These are phyloP conservation scores for Pseudozyma sp. DNA, from an alignment of 1,284 basidiomycete genomes.

Conservation along the genomic window DNA sequence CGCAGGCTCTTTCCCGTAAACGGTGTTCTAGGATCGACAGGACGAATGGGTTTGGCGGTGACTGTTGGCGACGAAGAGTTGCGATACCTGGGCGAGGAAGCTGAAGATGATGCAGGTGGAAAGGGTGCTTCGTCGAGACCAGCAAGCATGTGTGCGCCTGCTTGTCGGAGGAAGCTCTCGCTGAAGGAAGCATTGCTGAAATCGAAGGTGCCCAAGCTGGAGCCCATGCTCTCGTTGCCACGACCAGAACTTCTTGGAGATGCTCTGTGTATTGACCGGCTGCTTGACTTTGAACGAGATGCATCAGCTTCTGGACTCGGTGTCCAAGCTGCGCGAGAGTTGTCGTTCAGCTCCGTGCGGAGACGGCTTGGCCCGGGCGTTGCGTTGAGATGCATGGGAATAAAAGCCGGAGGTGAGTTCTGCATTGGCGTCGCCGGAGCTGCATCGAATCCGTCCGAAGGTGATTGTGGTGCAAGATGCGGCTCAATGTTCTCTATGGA, in stretches of 20 bases:
- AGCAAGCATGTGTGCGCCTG: constrained; percentile 53
- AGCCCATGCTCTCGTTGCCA: constrained; percentile 38
- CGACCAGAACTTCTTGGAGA: neutral
- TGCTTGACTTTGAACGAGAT: constrained; percentile 18
- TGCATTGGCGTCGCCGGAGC: constrained; percentile 1
- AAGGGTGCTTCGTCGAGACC: constrained; percentile 40
- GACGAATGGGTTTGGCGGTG: constrained; percentile 18
- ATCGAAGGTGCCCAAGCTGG: constrained; percentile 40
- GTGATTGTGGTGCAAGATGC: constrained; percentile 12
- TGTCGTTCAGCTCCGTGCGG: neutral
- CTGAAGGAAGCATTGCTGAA: constrained; percentile 59
- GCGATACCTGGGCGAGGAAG: constrained; percentile 26
- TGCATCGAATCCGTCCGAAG: neutral
- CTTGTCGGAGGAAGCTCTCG: constrained; percentile 61
- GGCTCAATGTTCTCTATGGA: constrained; percentile 17
- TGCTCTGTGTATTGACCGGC: neutral
- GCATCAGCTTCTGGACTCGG: constrained; percentile 30
- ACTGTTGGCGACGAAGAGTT: constrained; percentile 26
- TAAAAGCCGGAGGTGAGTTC: neutral
- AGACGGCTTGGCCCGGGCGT: constrained; percentile 16
- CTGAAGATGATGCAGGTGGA: neutral
- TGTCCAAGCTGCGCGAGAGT: constrained; percentile 23
- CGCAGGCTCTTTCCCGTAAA: constrained; percentile 38
- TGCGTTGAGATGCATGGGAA: neutral
- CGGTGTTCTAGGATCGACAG: constrained; percentile 24